phyloP scores from a whole-genome alignment of 345 rosid genomes.

The Microthlaspi erraticum region DNA sequence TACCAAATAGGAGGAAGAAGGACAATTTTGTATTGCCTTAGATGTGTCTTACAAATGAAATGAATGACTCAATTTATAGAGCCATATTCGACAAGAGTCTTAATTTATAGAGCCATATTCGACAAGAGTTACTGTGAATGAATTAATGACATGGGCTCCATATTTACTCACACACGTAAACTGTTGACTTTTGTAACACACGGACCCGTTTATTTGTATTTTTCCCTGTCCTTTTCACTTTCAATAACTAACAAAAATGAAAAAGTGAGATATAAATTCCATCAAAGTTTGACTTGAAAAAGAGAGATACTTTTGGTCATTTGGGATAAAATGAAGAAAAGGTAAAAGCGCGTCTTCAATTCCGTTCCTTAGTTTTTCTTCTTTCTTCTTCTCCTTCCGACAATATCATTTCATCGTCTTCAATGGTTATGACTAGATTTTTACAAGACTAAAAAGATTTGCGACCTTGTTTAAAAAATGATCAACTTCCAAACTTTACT shows the following conservation, averaged over 20 bases:
- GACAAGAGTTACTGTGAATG: too few relatives aligned
- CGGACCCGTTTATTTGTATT: background rate
- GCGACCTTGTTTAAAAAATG: background rate
- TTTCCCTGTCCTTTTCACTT: background rate
- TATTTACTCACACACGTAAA: too few relatives aligned
- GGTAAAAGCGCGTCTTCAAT: conserved; percentile 23
- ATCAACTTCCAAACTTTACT: too few relatives aligned
- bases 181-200: too few relatives aligned
- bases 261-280: conserved; percentile 2
- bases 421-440: conserved; percentile 8
- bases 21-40: too few relatives aligned
- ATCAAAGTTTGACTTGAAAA: conserved; percentile 3
- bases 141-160: too few relatives aligned
- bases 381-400: conserved; percentile 15
- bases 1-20: too few relatives aligned
- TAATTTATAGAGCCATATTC: too few relatives aligned
- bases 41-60: too few relatives aligned
- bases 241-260: background rate
- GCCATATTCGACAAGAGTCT: too few relatives aligned
- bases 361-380: conserved; percentile 25
- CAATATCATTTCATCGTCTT: background rate
- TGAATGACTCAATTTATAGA: too few relatives aligned
- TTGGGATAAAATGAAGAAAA: conserved; percentile 30
- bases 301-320: conserved; percentile 28
- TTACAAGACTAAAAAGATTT: background rate